Evolutionary conservation across 148 eudicot genomes (phyloP).

Genomic region (Rhododendron ferrugineum): DNA sequence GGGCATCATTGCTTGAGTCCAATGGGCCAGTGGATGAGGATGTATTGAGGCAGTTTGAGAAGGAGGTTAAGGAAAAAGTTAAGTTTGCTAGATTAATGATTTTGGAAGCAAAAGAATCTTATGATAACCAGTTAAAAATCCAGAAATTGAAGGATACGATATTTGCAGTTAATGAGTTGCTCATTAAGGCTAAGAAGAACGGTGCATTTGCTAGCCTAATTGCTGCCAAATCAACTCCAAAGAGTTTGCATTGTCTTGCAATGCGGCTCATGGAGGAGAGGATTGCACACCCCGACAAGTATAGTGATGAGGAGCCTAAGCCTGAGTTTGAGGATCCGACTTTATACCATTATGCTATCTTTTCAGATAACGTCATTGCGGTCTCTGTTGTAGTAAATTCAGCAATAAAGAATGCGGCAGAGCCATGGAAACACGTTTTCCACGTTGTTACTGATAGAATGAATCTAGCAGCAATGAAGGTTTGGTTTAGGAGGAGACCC

Average conservation of each 20-base stretch:
- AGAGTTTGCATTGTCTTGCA: conserved; percentile 87
- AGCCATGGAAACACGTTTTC: conserved; percentile 82
- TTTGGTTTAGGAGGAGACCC: conserved; percentile 86
- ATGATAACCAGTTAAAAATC: conserved; percentile 88
- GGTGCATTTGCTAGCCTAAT: conserved; percentile 76
- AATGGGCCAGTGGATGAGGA: conserved; percentile 83
- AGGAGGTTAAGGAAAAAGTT: conserved; percentile 87
- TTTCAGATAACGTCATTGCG: conserved; percentile 91
- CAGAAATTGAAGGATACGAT: conserved; percentile 90
- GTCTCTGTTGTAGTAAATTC: conserved; percentile 89
- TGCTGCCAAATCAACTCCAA: conserved; percentile 85
- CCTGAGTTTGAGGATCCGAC: conserved; percentile 89
- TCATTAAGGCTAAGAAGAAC: conserved; percentile 70
- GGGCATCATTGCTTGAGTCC: conserved; percentile 57
- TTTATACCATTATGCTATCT: conserved; percentile 78
- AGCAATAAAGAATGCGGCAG: conserved; percentile 64
- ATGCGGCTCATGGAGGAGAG: conserved; percentile 91
- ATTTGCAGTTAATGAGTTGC: conserved; percentile 83
- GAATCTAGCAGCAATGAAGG: conserved; percentile 90
- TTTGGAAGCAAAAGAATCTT: conserved; percentile 79
- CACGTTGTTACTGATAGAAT: conserved; percentile 83
- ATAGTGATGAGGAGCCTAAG: conserved; percentile 63
- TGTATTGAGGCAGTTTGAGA: conserved; percentile 78
- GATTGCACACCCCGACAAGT: conserved; percentile 72
- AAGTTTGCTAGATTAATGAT: conserved; percentile 72